Base-by-base conservation (phyloP, 2,329 filamentous ascomycete species). In the Ceratocystis variospora region DNA sequence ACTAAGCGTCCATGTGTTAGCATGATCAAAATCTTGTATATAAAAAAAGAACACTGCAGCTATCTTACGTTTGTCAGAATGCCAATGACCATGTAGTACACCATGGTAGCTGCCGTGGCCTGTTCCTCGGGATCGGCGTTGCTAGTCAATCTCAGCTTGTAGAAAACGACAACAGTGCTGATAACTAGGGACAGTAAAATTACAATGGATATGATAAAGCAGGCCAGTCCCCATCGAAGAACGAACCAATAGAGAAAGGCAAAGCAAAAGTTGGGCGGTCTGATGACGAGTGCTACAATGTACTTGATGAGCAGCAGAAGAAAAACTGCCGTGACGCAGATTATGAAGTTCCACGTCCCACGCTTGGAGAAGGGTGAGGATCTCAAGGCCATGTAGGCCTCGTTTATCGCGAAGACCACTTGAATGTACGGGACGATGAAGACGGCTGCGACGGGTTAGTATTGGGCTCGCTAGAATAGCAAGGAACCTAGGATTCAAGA, bases 161-260 rank as follows among this genome's bases (percentile, higher is more conserved):
- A 72, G 71, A 83, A 86, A 62, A 87, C 80, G 31, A 80, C 73
- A 12, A 79, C 71, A n/a, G 78, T 78, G 69, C 81, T 78, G 12
- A 79, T 69, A 15, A 83, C 71, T 64, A 87, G 75, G 28, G 80
- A 72, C 45, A 77, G 72, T n/a, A 79, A 75, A 55, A 86, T 77
- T 22, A 77, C 72, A 25, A 80, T 73, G 10, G 87, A 72, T 1
- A 87, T 71, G 8, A 77, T 77, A 66, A 88, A 81, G 67, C 80
- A 81, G 4, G 81, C 79, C 15, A 79, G 72, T n/a, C 83, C 79
- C 74, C 84, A 89, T 70, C 77, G 79, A 66, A 81, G 78, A 53
- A 88, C 76, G 68, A 87, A 87, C 83, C 83, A 88, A 70, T 88
- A 83, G 6, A 89, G 77, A 5, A 83, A 85, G 28, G 84, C 84